Evolutionary conservation across 345 rosid genomes (phyloP), one percentile per base, ranked within the genome.

Genomic region (Orychophragmus violaceus): DNA sequence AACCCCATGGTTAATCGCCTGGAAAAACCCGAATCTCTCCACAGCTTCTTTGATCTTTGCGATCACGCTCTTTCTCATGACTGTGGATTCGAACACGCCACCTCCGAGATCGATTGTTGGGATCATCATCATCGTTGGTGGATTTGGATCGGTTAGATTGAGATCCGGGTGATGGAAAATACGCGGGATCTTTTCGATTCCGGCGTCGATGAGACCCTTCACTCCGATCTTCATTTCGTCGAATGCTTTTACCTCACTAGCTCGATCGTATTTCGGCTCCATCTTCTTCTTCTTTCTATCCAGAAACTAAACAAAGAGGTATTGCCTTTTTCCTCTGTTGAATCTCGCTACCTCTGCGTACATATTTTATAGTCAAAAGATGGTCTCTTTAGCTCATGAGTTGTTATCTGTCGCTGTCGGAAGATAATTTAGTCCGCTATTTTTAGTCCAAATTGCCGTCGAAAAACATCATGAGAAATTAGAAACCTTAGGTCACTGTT

Each of bases 181-280:
- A 8, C 74, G 73, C 4, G 79, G 82, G 24, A 78, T 62, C 12
- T 71, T 18, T 14, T 32, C 0, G 30, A 62, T 12, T 19, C 70
- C 71, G 5, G 74, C 51, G 16, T 78, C 82, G 7, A 62, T 60
- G n/a, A 78, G 62, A 57, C 79, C 82, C 3, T 74, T 74, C 0
- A 78, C 44, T 37, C 44, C 76, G 10, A 55, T 22, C 30, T 74
- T 74, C 18, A 23, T 8, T 6, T 75, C 74, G 52, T 78, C 74
- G 48, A 78, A 78, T 6, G 79, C 72, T 70, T 71, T 62, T 6
- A 71, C 1, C 6, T 71, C 75, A 33, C 50, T 33, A 2, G 30
- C 16, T 32, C 64, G 69, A 9, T 62, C 75, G 28, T 30, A 62
- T 2, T 27, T 70, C 17, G 17, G 17, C 4, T 37, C 44, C 44